phyloP scores from a whole-genome alignment of 805 yeast species.

The Sugiyamaella lignohabitans region DNA sequence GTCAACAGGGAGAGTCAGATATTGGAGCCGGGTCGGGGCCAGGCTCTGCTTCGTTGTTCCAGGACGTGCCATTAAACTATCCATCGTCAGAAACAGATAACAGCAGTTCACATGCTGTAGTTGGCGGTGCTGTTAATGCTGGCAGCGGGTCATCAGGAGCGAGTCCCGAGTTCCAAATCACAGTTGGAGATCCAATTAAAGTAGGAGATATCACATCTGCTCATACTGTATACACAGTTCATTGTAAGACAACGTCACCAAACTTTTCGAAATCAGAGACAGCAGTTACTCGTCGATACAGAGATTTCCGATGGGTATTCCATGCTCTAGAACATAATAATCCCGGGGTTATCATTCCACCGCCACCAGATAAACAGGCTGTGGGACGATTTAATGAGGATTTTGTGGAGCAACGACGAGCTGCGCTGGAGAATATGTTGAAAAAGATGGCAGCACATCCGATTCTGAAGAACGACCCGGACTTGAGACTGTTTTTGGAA shows the following conservation, averaged over 20 bases:
- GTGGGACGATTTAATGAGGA: conserved; percentile 88
- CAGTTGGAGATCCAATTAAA: conserved; percentile 85
- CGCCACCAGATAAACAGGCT: conserved; percentile 92
- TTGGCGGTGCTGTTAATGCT: neutral
- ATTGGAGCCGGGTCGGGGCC: too few relatives aligned
- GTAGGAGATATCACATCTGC: conserved; percentile 87
- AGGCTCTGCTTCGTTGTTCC: conserved; percentile 8
- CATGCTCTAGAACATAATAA: conserved; percentile 79
- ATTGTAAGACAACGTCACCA: conserved; percentile 48
- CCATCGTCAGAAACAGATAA: too few relatives aligned
- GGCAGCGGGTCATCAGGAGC: neutral
- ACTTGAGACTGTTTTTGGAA: conserved; percentile 70
- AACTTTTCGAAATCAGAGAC: conserved; percentile 36
- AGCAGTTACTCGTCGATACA: conserved; percentile 74
- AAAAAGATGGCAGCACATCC: conserved; percentile 55
- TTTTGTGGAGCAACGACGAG: conserved; percentile 79
- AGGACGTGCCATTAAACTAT: conserved; percentile 15
- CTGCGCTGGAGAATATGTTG: conserved; percentile 82
- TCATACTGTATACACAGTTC: conserved; percentile 80
- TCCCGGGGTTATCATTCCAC: conserved; percentile 88
- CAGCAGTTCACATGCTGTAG: too few relatives aligned
- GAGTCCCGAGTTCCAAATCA: conserved; percentile 45
- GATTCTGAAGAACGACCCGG: conserved; percentile 59
- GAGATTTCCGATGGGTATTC: conserved; percentile 91
- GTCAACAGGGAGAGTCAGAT: too few relatives aligned